These are phyloP conservation scores for Chrysosphaeria jannelii DNA, from an alignment of 2,329 filamentous ascomycete species.

Conservation along the genomic window DNA sequence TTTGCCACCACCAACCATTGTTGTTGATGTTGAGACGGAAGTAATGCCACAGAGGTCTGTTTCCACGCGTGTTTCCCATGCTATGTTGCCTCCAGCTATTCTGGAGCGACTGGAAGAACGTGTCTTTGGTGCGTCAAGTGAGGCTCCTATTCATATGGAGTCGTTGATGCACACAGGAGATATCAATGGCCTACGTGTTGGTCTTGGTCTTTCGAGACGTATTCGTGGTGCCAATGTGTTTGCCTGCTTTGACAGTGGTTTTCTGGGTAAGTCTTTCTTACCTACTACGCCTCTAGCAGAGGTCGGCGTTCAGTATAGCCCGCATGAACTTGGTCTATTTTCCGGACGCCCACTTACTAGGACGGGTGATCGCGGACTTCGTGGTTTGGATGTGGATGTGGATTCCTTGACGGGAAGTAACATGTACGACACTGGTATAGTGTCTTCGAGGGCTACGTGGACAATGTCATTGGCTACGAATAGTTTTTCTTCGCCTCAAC, in stretches of 20 bases:
- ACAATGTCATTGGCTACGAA: conserved; percentile 11
- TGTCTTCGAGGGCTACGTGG: conserved; percentile 9
- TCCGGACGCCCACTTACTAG: conserved; percentile 8
- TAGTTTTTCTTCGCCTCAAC: no score
- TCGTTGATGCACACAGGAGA: conserved; percentile 7
- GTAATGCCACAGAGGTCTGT: conserved; percentile 11
- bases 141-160: conserved; percentile 10
- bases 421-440: no score
- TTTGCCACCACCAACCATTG: conserved; percentile 4
- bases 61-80: conserved; percentile 9
- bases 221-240: conserved; percentile 7
- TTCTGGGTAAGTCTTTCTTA: conserved; percentile 3
- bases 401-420: conserved; percentile 3
- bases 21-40: conserved; percentile 11
- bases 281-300: conserved; percentile 11
- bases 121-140: conserved; percentile 2
- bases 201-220: conserved; percentile 5
- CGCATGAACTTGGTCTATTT: conserved; percentile 8
- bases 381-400: conserved; percentile 11
- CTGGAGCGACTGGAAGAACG: neutral
- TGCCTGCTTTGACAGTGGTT: conserved; percentile 13
- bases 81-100: conserved; percentile 1
- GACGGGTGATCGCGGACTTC: conserved; percentile 9
- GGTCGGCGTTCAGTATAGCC: conserved; percentile 11
- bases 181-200: conserved; percentile 5